Conservation (phyloP, 2,329 filamentous ascomycete genomes). For the Didymella segeticola region DNA sequence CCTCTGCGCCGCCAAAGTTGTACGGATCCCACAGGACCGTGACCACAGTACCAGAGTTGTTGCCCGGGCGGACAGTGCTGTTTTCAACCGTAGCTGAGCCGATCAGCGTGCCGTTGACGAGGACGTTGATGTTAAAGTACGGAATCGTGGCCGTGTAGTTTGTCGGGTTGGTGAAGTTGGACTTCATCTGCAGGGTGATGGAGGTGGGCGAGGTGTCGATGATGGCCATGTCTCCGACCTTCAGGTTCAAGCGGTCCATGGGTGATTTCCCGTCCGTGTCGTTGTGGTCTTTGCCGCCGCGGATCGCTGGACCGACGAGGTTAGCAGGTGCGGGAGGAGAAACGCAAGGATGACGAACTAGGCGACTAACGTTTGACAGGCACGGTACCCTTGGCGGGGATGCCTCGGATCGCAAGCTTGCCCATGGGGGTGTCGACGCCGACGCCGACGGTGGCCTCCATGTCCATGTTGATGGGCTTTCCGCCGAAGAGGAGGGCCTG, state of each 20-base stretch:
- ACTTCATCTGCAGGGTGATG: conserved; percentile 71
- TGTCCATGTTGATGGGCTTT: conserved; percentile 71
- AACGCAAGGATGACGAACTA: conserved; percentile 52
- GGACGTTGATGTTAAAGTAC: conserved; percentile 76
- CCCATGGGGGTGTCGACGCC: conserved; percentile 83
- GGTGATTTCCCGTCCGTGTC: conserved; percentile 49
- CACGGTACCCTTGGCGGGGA: conserved; percentile 83
- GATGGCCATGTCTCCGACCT: conserved; percentile 74
- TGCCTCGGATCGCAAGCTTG: conserved; percentile 77
- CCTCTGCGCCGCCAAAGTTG: conserved; percentile 66
- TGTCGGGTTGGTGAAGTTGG: conserved; percentile 92
- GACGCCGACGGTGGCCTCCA: conserved; percentile 83
- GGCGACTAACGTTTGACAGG: conserved; percentile 91
- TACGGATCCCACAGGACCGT: conserved; percentile 77
- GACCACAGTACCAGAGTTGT: conserved; percentile 73
- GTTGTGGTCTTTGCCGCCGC: conserved; percentile 51
- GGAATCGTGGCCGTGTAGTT: conserved; percentile 84
- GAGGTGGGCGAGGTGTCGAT: conserved; percentile 74
- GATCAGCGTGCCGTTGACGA: conserved; percentile 75
- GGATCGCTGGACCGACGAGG: conserved; percentile 44
- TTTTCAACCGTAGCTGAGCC: conserved; percentile 75
- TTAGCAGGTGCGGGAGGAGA: conserved; percentile 39
- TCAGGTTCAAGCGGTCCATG: conserved; percentile 63
- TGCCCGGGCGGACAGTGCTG: conserved; percentile 69
- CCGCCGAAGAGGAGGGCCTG: conserved; percentile 78